A percentile compares a stretch with the other conserved stretches of the same genome.
These are phyloP conservation scores for Boletus vermiculosoides DNA, from an alignment of 768 basidiomycete species.

Conservation along the genomic window DNA sequence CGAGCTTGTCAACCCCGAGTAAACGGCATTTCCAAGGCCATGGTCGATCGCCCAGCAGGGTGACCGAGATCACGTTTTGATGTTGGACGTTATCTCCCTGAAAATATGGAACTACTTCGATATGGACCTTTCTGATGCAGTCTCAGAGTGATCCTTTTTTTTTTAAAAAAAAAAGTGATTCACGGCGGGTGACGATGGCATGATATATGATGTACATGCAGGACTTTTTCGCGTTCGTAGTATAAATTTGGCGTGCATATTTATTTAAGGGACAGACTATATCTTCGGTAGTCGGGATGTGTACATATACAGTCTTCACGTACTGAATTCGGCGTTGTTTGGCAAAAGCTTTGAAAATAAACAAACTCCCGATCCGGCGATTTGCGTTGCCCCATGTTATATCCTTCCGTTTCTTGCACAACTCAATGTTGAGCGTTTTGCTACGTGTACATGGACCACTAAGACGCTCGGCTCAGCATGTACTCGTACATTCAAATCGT, in stretches of 20 bases:
- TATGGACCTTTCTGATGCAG: neutral
- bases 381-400: neutral
- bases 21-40: conserved; percentile 1
- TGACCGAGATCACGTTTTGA: conserved; percentile 14
- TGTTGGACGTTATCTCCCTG: neutral
- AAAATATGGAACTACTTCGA: neutral
- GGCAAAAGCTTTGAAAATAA: conserved; percentile 20
- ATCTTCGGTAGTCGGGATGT: no score
- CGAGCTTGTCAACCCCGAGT: neutral
- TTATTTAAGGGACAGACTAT: neutral
- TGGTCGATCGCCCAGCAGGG: conserved; percentile 12
- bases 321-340: conserved; percentile 6
- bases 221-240: neutral
- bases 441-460: conserved; percentile 15
- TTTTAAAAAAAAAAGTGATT: no score
- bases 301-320: no score
- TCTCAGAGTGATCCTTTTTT: neutral
- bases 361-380: neutral
- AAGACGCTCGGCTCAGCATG: conserved; percentile 12
- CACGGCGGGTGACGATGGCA: neutral
- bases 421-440: conserved; percentile 13
- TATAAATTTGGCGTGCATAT: neutral
- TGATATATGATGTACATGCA: neutral
- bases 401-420: neutral
- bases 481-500: conserved; percentile 8